Percentiles rank a stretch among this genome's conserved stretches.
These are phyloP conservation scores for Parastagonospora nodorum DNA, from an alignment of 2,329 filamentous ascomycete species.

Conservation along the genomic window DNA sequence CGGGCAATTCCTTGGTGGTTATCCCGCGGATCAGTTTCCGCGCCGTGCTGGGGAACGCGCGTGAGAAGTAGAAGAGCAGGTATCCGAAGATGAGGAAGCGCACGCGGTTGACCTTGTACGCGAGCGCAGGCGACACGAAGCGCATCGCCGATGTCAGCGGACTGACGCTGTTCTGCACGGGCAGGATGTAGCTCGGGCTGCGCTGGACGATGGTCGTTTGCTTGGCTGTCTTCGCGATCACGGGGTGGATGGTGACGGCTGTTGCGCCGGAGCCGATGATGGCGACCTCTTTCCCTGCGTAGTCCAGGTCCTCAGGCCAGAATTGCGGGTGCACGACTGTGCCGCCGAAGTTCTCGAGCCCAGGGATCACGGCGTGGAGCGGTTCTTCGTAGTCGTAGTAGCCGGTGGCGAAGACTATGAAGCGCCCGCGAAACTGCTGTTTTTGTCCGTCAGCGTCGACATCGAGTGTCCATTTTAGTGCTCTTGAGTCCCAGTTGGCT, in stretches of 20 bases:
- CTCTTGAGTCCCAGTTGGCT: constrained; percentile 48
- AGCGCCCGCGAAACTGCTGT: constrained; percentile 38
- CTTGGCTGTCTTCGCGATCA: constrained; percentile 64
- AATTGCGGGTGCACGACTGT: constrained; percentile 70
- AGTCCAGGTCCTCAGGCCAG: constrained; percentile 70
- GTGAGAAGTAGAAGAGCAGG: background rate
- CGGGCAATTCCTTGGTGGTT: constrained; percentile 57
- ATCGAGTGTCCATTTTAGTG: constrained; percentile 26
- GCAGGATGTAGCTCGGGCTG: constrained; percentile 63
- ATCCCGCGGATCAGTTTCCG: constrained; percentile 52
- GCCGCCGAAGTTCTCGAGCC: constrained; percentile 67
- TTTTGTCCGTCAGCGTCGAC: constrained; percentile 22
- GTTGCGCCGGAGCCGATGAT: constrained; percentile 78
- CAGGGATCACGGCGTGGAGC: constrained; percentile 64
- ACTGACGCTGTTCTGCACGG: background rate
- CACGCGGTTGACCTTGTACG: constrained; percentile 53
- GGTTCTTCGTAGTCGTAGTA: constrained; percentile 74
- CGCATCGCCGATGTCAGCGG: background rate
- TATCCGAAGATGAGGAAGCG: constrained; percentile 18
- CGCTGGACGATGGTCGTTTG: constrained; percentile 77
- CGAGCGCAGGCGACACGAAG: constrained; percentile 27
- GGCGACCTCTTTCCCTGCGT: constrained; percentile 66
- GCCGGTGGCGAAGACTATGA: constrained; percentile 63
- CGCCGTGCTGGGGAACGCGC: constrained; percentile 54
- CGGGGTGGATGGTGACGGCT: constrained; percentile 73